Evolutionary conservation across 1,284 basidiomycete genomes (phyloP).

Genomic region (Thelephora terrestris): DNA sequence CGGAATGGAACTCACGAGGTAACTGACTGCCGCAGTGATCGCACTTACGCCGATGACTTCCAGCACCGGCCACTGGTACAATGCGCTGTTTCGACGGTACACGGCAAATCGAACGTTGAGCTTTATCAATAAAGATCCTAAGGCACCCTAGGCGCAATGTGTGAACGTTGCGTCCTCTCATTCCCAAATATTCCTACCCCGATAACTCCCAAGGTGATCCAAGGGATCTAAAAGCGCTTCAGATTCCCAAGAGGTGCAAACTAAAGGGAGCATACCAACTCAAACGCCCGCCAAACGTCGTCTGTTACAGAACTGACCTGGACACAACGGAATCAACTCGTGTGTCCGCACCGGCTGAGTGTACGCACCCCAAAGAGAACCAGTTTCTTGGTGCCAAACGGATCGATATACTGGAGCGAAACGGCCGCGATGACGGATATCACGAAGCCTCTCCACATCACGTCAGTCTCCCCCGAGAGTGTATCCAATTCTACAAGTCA

Average conservation of each 20-base stretch:
- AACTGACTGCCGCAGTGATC: constrained; percentile 58
- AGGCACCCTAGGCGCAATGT: constrained; percentile 35
- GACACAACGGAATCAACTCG: neutral
- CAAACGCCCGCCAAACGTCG: constrained; percentile 55
- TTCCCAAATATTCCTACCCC: constrained; percentile 31
- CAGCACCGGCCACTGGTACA: constrained; percentile 52
- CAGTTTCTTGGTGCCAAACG: constrained; percentile 65
- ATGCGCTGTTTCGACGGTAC: constrained; percentile 43
- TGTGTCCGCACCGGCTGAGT: neutral
- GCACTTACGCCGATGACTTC: constrained; percentile 56
- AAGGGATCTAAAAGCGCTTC: constrained; percentile 42
- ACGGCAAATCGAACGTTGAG: constrained; percentile 56
- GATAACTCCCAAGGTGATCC: constrained; percentile 48
- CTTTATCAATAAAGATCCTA: constrained; percentile 54
- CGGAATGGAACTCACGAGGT: constrained; percentile 34
- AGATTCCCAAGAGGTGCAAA: neutral
- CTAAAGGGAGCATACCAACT: constrained; percentile 36
- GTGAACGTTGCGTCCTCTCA: neutral
- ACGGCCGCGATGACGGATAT: constrained; percentile 65
- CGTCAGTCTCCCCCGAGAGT: constrained; percentile 58
- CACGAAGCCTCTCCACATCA: constrained; percentile 71
- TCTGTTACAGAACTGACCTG: constrained; percentile 49
- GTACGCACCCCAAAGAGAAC: constrained; percentile 51
- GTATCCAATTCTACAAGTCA: constrained; percentile 46
- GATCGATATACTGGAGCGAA: constrained; percentile 61